Evolutionary conservation across 2,329 filamentous ascomycete genomes (phyloP).

Genomic region (Alternaria metachromatica): DNA sequence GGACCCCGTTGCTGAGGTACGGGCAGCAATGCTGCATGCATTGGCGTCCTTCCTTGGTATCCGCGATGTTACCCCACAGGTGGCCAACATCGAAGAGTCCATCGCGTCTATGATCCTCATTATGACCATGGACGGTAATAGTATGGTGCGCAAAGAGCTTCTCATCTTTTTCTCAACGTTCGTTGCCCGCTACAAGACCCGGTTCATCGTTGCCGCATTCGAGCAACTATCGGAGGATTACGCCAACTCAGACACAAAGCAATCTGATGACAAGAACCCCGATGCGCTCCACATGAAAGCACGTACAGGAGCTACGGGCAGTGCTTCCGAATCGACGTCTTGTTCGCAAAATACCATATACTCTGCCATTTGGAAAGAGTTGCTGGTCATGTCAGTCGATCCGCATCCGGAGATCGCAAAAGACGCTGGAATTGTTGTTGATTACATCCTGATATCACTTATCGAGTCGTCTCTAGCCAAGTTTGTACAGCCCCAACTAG

Average conservation of each 20-base stretch:
- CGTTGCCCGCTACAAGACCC: slow-evolving; percentile 86
- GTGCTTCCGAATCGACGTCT: slow-evolving; percentile 17
- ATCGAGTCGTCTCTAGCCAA: slow-evolving; percentile 77
- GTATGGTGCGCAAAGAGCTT: slow-evolving; percentile 91
- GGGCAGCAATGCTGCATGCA: slow-evolving; percentile 90
- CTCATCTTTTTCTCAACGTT: slow-evolving; percentile 94
- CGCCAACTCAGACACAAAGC: slow-evolving; percentile 18
- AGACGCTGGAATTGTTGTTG: slow-evolving; percentile 83
- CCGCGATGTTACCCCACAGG: slow-evolving; percentile 87
- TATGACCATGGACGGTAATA: slow-evolving; percentile 92
- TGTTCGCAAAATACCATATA: slow-evolving; percentile 86
- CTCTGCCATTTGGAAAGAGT: slow-evolving; percentile 91
- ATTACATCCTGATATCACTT: slow-evolving; percentile 80
- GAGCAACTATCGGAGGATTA: slow-evolving; percentile 89
- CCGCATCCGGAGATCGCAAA: slow-evolving; percentile 92
- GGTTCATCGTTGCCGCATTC: slow-evolving; percentile 89
- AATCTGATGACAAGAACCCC: slow-evolving; percentile 31
- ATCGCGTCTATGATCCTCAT: slow-evolving; percentile 88
- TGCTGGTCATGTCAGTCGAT: slow-evolving; percentile 88
- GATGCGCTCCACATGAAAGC: slow-evolving; percentile 43
- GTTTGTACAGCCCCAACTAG: slow-evolving; percentile 73
- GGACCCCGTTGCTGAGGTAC: slow-evolving; percentile 89
- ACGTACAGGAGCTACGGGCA: slow-evolving; percentile 19
- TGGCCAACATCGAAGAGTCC: slow-evolving; percentile 87
- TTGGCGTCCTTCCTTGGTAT: slow-evolving; percentile 95